A percentile compares a stretch with the other conserved stretches of the same genome.
Conservation (phyloP, 495 filamentous ascomycete genomes). For the Penicillium bovifimosum region DNA sequence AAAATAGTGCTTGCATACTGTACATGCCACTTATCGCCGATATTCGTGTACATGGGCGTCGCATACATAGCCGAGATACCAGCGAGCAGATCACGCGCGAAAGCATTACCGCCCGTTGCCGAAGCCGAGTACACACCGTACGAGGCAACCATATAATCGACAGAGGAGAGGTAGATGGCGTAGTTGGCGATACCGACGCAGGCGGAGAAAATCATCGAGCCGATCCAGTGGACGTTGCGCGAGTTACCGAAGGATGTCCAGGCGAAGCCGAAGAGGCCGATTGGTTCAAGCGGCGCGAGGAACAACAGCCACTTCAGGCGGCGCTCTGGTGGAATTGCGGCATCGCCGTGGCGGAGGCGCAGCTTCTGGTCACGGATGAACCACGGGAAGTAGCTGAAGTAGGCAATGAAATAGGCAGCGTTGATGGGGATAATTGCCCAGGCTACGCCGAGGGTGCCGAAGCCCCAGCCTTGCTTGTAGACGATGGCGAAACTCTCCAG, state of each 20-base stretch:
- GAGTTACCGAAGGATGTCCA: conserved; percentile 54
- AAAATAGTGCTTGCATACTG: conserved; percentile 42
- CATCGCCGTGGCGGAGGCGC: conserved; percentile 33
- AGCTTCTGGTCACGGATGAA: conserved; percentile 46
- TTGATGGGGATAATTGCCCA: conserved; percentile 57
- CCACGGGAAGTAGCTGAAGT: conserved; percentile 56
- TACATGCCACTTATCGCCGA: conserved; percentile 34
- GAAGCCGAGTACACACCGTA: conserved; percentile 74
- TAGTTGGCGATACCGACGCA: conserved; percentile 63
- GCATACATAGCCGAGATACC: conserved; percentile 43
- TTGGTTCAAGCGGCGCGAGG: conserved; percentile 55
- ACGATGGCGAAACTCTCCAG: conserved; percentile 60
- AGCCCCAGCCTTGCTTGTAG: conserved; percentile 57
- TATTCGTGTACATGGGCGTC: conserved; percentile 37
- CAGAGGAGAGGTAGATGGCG: conserved; percentile 66
- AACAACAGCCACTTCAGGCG: conserved; percentile 45
- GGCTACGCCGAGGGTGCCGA: conserved; percentile 46
- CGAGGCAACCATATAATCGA: conserved; percentile 74
- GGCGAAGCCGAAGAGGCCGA: conserved; percentile 63
- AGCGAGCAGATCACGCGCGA: conserved; percentile 42
- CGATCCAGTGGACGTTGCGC: conserved; percentile 51
- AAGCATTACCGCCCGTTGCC: conserved; percentile 63
- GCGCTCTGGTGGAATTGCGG: conserved; percentile 22
- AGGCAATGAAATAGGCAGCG: conserved; percentile 60
- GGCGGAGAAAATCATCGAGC: conserved; percentile 52